Evolutionary conservation across 2,329 filamentous ascomycete genomes (phyloP).

Genomic region (Colletotrichum godetiae): DNA sequence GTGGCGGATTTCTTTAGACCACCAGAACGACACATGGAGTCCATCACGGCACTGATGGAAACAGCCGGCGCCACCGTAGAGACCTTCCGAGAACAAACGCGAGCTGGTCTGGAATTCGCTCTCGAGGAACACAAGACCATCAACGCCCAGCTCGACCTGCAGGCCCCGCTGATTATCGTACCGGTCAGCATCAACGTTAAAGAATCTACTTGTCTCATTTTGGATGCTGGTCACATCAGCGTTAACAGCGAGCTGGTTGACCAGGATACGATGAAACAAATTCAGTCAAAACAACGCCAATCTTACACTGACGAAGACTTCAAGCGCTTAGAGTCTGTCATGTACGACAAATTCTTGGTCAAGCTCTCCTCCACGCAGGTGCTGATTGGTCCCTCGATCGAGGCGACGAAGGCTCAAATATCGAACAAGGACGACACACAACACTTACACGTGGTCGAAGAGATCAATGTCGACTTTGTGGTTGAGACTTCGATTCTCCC

Average conservation of each 20-base stretch:
- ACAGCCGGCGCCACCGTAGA: conserved; percentile 95
- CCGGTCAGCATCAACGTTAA: conserved; percentile 89
- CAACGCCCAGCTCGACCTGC: conserved; percentile 94
- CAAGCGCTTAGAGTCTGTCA: conserved; percentile 86
- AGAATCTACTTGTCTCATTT: conserved; percentile 87
- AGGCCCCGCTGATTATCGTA: conserved; percentile 95
- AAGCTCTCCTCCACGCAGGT: conserved; percentile 96
- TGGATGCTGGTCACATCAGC: conserved; percentile 96
- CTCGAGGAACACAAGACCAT: conserved; percentile 98
- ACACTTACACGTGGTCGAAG: conserved; percentile 90
- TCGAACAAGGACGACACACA: conserved; percentile 73
- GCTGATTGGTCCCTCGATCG: conserved; percentile 92
- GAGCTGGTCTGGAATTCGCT: conserved; percentile 95
- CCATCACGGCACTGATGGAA: conserved; percentile 95
- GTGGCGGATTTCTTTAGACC: conserved; percentile 96
- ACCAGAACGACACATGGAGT: conserved; percentile 97
- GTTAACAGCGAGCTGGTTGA: conserved; percentile 95
- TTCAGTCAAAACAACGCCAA: conserved; percentile 90
- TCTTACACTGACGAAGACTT: conserved; percentile 91
- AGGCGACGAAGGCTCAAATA: conserved; percentile 87
- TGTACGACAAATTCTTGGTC: conserved; percentile 97
- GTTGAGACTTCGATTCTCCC: conserved; percentile 98
- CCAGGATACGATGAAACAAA: conserved; percentile 86
- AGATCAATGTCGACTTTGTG: conserved; percentile 96
- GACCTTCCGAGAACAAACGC: conserved; percentile 92